Percentiles rank a stretch among this genome's conserved stretches.
Evolutionary conservation across 1,284 basidiomycete genomes (phyloP).

Genomic region (Cutaneotrichosporon cavernicola): DNA sequence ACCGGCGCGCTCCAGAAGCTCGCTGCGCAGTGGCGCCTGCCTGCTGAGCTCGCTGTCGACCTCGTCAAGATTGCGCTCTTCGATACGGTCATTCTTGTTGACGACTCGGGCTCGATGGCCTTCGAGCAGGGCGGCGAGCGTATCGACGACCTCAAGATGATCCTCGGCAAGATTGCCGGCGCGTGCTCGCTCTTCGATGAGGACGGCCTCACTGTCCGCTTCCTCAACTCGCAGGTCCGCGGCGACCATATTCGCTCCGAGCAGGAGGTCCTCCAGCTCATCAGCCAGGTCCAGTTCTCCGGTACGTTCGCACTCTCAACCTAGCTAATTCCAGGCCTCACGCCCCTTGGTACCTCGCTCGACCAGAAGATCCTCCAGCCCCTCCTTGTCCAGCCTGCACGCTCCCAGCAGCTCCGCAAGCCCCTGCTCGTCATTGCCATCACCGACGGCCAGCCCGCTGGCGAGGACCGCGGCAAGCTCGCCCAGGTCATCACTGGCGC

Average conservation of each 20-base stretch:
- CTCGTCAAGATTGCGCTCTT: conserved; percentile 53
- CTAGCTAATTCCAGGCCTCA: conserved; percentile 45
- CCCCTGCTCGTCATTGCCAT: conserved; percentile 54
- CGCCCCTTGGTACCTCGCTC: conserved; percentile 53
- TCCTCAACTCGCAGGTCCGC: conserved; percentile 54
- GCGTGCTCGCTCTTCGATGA: conserved; percentile 55
- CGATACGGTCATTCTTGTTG: conserved; percentile 51
- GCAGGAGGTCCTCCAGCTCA: conserved; percentile 39
- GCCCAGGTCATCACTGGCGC: conserved; percentile 39
- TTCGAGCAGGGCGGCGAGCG: conserved; percentile 53
- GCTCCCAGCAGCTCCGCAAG: conserved; percentile 50
- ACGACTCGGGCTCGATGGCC: conserved; percentile 54
- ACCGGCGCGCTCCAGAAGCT: conserved; percentile 52
- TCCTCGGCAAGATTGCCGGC: conserved; percentile 52
- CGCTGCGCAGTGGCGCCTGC: conserved; percentile 53
- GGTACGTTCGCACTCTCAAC: conserved; percentile 29
- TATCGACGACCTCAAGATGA: conserved; percentile 54
- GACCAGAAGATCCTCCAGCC: conserved; percentile 56
- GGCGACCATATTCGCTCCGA: conserved; percentile 55
- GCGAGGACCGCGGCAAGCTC: conserved; percentile 45
- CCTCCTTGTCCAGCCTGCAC: conserved; percentile 54
- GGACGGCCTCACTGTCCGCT: conserved; percentile 55
- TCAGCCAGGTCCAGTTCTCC: conserved; percentile 49
- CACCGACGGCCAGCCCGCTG: conserved; percentile 54
- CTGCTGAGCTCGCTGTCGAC: conserved; percentile 54